Percentiles rank a stretch among this genome's conserved stretches.
phyloP scores from a whole-genome alignment of 345 rosid species.

The Salix exigua region DNA sequence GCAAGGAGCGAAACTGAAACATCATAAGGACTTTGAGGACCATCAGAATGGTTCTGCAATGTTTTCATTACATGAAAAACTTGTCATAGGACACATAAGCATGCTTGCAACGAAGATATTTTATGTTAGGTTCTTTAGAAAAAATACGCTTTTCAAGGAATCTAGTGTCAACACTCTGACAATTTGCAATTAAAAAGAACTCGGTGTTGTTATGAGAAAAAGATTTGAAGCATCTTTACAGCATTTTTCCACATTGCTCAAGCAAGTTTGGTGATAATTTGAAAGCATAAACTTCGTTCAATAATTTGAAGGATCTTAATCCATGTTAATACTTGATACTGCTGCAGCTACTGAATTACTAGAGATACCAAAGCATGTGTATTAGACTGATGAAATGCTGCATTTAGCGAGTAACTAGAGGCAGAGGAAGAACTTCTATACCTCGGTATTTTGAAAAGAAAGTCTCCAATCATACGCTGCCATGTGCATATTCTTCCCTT shows the following conservation, averaged over 20 bases:
- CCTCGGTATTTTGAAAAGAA: constrained; percentile 33
- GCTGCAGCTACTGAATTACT: background rate
- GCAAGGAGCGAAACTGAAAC: background rate
- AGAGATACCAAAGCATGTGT: background rate
- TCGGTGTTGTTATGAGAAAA: background rate
- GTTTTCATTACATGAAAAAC: background rate
- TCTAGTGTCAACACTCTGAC: background rate
- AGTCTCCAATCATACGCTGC: constrained; percentile 34
- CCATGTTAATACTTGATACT: background rate
- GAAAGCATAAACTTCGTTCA: background rate
- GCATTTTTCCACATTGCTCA: background rate
- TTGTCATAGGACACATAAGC: background rate
- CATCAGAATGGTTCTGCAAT: background rate
- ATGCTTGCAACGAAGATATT: background rate
- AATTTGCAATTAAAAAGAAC: too few relatives aligned
- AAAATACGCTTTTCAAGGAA: background rate
- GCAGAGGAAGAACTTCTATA: constrained; percentile 5
- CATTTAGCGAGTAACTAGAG: background rate
- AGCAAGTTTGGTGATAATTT: background rate
- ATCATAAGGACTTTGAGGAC: background rate
- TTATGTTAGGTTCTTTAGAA: background rate
- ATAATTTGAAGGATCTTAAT: too few relatives aligned
- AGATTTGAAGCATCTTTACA: background rate
- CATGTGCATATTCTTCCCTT: constrained; percentile 49
- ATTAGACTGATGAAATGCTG: background rate